These are phyloP conservation scores for Penicillium corylophilum DNA, from an alignment of 2,329 filamentous ascomycete genomes.

Conservation along the genomic window DNA sequence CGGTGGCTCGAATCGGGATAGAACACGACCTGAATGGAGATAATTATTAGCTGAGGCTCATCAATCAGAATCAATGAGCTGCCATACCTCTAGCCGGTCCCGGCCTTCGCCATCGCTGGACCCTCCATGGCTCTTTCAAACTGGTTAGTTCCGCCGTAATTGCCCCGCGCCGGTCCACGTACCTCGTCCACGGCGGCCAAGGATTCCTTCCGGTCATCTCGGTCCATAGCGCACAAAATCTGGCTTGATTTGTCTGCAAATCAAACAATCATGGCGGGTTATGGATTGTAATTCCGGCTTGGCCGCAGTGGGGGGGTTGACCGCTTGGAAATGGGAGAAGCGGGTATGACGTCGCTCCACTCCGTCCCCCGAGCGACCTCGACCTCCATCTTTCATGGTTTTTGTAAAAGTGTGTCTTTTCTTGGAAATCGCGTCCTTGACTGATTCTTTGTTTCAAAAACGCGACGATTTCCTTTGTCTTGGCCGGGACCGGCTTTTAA, in stretches of 20 bases:
- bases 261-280: slow-evolving; percentile 16
- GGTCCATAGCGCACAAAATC: slow-evolving; percentile 16
- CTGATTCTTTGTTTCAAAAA: not conserved
- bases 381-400: not conserved
- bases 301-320: slow-evolving; percentile 11
- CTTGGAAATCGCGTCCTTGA: not conserved
- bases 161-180: slow-evolving; percentile 11
- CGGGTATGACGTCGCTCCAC: slow-evolving; percentile 30
- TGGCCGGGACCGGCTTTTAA: not conserved
- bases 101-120: slow-evolving; percentile 35
- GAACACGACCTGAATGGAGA: slow-evolving; percentile 54
- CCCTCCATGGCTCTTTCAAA: slow-evolving; percentile 31
- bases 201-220: slow-evolving; percentile 3
- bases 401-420: not conserved
- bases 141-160: slow-evolving; percentile 13
- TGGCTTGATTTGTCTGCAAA: not conserved
- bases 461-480: not conserved
- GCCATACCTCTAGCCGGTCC: slow-evolving; percentile 37
- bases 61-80: not conserved
- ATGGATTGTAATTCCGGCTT: not conserved
- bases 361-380: not conserved
- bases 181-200: slow-evolving; percentile 17
- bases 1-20: slow-evolving; percentile 53
- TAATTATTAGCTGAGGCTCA: not conserved
- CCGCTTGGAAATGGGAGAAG: slow-evolving; percentile 7